Conservation (phyloP, 1,139 yeast genomes). For the Sugiyamaella japonica region DNA sequence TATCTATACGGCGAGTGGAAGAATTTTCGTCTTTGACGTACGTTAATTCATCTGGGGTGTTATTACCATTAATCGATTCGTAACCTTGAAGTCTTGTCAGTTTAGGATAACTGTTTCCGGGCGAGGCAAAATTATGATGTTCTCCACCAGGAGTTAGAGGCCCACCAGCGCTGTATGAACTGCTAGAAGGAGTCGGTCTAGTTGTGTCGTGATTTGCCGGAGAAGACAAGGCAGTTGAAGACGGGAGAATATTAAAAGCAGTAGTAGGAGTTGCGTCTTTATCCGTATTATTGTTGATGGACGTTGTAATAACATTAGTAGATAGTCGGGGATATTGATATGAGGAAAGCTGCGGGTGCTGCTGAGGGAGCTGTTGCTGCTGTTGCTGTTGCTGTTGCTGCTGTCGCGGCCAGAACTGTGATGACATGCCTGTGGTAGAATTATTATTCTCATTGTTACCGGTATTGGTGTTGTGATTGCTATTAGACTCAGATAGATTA, state of each 20-base stretch:
- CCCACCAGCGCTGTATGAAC: constrained; percentile 10
- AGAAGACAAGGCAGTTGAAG: background rate
- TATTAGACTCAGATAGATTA: background rate
- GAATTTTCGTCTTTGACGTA: constrained; percentile 3
- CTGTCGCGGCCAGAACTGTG: background rate
- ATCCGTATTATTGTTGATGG: background rate
- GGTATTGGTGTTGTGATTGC: background rate
- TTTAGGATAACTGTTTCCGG: background rate
- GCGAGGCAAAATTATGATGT: constrained; percentile 7
- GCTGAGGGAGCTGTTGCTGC: background rate
- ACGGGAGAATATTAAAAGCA: background rate
- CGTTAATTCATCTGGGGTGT: constrained; percentile 25
- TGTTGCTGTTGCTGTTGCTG: background rate
- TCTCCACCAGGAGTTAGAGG: constrained; percentile 14
- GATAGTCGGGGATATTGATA: constrained; percentile 1
- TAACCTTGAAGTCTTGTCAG: constrained; percentile 12
- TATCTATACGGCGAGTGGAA: constrained; percentile 16
- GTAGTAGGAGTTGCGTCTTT: background rate
- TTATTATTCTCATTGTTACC: background rate
- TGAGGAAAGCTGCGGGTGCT: background rate
- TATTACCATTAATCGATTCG: constrained; percentile 25
- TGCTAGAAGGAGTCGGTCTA: background rate
- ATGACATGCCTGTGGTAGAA: background rate
- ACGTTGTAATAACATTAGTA: background rate
- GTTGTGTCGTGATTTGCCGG: background rate